Conservation (phyloP, 768 basidiomycete species). For the Russula olivacea region DNA sequence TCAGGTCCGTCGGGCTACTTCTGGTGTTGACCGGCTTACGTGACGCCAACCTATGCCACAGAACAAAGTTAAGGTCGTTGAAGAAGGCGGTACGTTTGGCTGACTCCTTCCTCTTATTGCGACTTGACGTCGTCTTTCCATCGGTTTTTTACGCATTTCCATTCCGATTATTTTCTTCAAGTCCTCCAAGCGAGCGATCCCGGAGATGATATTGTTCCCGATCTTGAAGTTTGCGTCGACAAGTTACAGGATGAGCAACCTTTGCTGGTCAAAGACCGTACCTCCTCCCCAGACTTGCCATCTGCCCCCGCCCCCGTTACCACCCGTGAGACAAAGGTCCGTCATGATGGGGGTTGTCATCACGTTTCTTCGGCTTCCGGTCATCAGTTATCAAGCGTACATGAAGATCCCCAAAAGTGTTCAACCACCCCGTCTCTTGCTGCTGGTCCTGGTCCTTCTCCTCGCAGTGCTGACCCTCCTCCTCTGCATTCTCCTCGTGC, state of each 20-base stretch:
- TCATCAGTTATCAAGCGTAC: conserved; percentile 19
- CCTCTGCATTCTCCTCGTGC: conserved; percentile 19
- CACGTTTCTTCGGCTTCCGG: conserved; percentile 15
- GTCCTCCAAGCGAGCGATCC: conserved; percentile 23
- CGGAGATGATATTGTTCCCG: conserved; percentile 22
- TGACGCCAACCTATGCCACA: conserved; percentile 1
- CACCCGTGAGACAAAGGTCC: conserved; percentile 4
- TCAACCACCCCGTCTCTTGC: conserved; percentile 7
- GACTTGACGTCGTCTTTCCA: conserved; percentile 20
- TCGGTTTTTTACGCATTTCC: neutral
- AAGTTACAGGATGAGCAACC: conserved; percentile 7
- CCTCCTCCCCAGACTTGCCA: neutral
- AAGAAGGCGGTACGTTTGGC: conserved; percentile 18
- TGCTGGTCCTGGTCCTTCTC: conserved; percentile 20
- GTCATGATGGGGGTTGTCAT: neutral
- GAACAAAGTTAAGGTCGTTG: conserved; percentile 22
- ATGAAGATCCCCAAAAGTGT: conserved; percentile 11
- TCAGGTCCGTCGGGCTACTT: conserved; percentile 19
- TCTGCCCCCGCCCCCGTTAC: neutral
- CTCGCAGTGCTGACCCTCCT: conserved; percentile 18
- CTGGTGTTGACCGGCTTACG: conserved; percentile 10
- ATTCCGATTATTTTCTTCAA: neutral
- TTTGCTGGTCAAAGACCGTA: conserved; percentile 20
- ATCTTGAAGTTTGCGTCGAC: conserved; percentile 9
- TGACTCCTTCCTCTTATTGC: neutral